These are phyloP conservation scores for Mycena albidolilacea DNA, from an alignment of 768 basidiomycete species.

Conservation along the genomic window DNA sequence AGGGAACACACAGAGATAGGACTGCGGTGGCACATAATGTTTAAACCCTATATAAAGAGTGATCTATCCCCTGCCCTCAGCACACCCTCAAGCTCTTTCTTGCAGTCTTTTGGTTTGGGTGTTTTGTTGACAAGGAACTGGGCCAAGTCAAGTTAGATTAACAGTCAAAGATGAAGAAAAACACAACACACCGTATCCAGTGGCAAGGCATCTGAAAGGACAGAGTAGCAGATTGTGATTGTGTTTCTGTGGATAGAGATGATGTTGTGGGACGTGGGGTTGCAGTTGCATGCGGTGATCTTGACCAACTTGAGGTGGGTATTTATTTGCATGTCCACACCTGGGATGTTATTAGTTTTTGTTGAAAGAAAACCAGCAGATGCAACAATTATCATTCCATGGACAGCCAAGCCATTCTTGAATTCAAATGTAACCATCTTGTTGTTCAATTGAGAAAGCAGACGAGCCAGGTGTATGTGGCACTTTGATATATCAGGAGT, in stretches of 20 bases:
- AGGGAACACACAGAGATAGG: conserved; percentile 63
- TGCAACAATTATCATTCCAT: conserved; percentile 97
- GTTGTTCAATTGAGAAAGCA: conserved; percentile 95
- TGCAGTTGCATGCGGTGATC: conserved; percentile 93
- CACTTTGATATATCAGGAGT: no score
- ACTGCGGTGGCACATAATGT: conserved; percentile 60
- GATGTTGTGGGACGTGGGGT: conserved; percentile 88
- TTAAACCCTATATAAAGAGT: conserved; percentile 62
- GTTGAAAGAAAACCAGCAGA: conserved; percentile 27
- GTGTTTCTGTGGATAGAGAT: conserved; percentile 98
- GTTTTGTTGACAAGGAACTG: conserved; percentile 94
- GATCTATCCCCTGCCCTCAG: conserved; percentile 58
- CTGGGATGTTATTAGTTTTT: conserved; percentile 56
- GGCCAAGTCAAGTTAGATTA: background rate
- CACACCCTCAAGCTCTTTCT: conserved; percentile 81
- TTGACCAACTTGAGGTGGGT: conserved; percentile 98
- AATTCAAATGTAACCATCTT: conserved; percentile 99
- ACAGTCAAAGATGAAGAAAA: background rate
- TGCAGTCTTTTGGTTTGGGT: conserved; percentile 93
- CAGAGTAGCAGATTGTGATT: conserved; percentile 95
- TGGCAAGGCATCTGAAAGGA: conserved; percentile 97
- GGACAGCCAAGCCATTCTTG: conserved; percentile 95
- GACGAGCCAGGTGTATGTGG: no score
- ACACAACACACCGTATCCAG: conserved; percentile 75
- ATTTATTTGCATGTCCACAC: conserved; percentile 99